A percentile compares a stretch with the other conserved stretches of the same genome.
Conservation (phyloP, 2,329 filamentous ascomycete species). For the Sclerotinia spermophila region DNA sequence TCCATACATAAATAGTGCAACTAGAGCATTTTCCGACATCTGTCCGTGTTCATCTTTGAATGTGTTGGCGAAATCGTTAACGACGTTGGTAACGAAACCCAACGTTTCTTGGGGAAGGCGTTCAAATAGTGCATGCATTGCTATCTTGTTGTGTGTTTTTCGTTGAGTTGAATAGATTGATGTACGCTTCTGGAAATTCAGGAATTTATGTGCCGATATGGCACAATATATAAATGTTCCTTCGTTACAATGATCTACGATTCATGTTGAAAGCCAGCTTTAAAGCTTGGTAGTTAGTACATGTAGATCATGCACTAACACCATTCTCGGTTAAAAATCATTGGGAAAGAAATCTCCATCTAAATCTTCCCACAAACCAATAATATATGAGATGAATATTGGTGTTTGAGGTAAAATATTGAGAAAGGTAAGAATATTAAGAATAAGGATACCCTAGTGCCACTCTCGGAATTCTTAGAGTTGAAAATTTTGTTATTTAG, state of each 20-base stretch:
- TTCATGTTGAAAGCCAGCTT: background rate
- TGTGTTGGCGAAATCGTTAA: background rate
- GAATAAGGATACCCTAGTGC: accelerated
- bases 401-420: background rate
- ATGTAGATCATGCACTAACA: background rate
- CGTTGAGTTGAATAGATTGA: background rate
- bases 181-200: background rate
- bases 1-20: background rate
- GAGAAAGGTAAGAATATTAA: accelerated
- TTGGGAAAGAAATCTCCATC: background rate
- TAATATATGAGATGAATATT: background rate
- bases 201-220: too few species aligned
- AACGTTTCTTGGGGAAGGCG: background rate
- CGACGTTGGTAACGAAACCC: background rate
- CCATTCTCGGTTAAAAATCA: background rate
- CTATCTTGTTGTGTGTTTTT: background rate
- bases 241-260: background rate
- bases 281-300: background rate
- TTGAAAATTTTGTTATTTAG: background rate
- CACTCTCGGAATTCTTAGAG: background rate
- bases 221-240: background rate
- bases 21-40: too few species aligned
- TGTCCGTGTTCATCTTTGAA: background rate
- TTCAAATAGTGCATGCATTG: background rate
- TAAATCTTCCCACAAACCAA: background rate